Conservation (phyloP, 2,329 filamentous ascomycete genomes). For the Sporothrix pseudoabietina region DNA sequence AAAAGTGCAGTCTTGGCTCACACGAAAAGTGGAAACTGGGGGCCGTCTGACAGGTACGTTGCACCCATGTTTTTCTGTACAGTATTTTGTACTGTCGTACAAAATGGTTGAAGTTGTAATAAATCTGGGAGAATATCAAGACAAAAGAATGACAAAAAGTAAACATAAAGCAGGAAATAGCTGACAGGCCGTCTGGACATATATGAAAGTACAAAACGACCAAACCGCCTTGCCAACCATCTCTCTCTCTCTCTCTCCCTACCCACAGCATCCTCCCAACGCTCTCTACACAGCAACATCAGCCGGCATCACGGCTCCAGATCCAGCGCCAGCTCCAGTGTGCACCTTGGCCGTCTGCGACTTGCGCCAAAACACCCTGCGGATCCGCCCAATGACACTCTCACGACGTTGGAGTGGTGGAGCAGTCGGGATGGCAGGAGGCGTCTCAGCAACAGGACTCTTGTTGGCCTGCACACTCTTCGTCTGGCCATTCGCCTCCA, state of each 20-base stretch:
- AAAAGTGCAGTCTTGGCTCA: too few relatives aligned
- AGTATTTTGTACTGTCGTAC: too few relatives aligned
- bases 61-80: too few relatives aligned
- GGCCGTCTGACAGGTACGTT: background rate
- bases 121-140: background rate
- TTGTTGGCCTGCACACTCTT: background rate
- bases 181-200: background rate
- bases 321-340: background rate
- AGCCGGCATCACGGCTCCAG: background rate
- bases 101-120: background rate
- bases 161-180: background rate
- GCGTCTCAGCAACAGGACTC: background rate
- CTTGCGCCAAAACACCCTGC: conserved; percentile 29
- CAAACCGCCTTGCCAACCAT: background rate
- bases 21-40: background rate
- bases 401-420: conserved; percentile 5
- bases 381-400: conserved; percentile 31
- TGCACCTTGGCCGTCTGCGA: background rate
- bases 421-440: background rate
- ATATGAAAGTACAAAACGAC: background rate
- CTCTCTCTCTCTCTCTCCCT: too few relatives aligned
- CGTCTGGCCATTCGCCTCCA: background rate
- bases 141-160: background rate
- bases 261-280: too few relatives aligned
- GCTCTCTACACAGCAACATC: conserved; percentile 22